A percentile compares a stretch with the other conserved stretches of the same genome.
These are phyloP conservation scores for Echinochloa phyllopogon DNA, from an alignment of 176 grass and related monocot genomes.

Conservation along the genomic window DNA sequence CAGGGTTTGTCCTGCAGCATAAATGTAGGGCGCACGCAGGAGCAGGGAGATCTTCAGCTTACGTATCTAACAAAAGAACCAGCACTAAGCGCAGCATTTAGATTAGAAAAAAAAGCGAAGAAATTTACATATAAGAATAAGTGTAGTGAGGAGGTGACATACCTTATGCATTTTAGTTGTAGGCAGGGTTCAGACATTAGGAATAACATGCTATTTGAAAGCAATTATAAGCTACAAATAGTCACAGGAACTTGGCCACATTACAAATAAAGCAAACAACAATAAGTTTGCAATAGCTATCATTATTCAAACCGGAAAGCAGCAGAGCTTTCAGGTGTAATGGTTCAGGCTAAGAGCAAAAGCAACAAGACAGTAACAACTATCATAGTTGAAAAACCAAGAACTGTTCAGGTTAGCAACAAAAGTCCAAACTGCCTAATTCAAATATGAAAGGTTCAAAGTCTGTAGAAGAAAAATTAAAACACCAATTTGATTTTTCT, in stretches of 20 bases:
- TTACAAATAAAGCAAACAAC: background rate
- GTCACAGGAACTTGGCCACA: background rate
- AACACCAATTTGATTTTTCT: background rate
- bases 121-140: slow-evolving; percentile 1
- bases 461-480: background rate
- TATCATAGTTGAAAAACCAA: background rate
- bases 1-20: background rate
- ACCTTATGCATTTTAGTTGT: background rate
- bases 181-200: background rate
- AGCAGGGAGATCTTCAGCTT: slow-evolving; percentile 25
- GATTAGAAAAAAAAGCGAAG: background rate
- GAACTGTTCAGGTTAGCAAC: background rate
- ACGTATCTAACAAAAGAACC: background rate
- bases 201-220: background rate
- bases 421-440: background rate
- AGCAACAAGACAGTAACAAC: background rate
- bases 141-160: background rate
- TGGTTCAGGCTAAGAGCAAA: background rate
- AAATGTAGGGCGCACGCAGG: slow-evolving; percentile 11
- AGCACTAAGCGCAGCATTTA: background rate
- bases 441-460: background rate
- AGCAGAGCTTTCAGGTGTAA: background rate
- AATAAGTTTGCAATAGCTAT: background rate
- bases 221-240: background rate
- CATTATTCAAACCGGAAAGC: background rate